Base-by-base conservation (phyloP, 805 yeast genomes). In the Candida ulmi region DNA sequence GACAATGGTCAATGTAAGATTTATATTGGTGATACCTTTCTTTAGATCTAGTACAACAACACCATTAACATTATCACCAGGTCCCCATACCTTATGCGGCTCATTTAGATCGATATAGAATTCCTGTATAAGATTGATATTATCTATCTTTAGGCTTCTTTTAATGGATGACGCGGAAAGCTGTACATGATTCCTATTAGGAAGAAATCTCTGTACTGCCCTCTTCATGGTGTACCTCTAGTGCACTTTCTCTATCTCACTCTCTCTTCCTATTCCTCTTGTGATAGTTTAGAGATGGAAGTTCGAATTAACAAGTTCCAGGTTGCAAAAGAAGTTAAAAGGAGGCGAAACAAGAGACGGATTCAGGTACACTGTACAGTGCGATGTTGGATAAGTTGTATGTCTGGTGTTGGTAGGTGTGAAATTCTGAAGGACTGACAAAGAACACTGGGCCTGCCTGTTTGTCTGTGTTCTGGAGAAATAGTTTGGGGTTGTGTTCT, bases 31-130 rank as follows among this genome's bases (percentile, higher is more conserved):
- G 11, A 77, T 51, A 53, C 79, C 79, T 47, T 72, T 74, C 52
- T 74, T 74, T 38, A 81, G 57, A 4, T 74, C 69, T 12, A 83
- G 60, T 1, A 78, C 70, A 11, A 78, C 72, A 48, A 76, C 79
- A 13, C 95, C 95, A 1, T 69, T 61, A 3, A 86, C 72, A 46
- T 71, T 72, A 38, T 87, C 95, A 13, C 91, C 93, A 0, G 96
- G 95, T n/a, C 68, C 63, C 76, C 83, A 87, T 4, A 74, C 64
- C 47, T 76, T 74, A 58, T 86, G 95, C 1, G 95, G 90, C 39
- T 81, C 80, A 45, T 80, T 83, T 34, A 88, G 66, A 33, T 69
- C 68, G 35, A 88, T 78, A 58, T 78, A 83, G 60, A 86, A 81
- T 47, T 84, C 90, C 32, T 69, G 71, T 11, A 77, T 69, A 11